Evolutionary conservation across 768 basidiomycete genomes (phyloP).

Genomic region (Phanerochaete carnosa): DNA sequence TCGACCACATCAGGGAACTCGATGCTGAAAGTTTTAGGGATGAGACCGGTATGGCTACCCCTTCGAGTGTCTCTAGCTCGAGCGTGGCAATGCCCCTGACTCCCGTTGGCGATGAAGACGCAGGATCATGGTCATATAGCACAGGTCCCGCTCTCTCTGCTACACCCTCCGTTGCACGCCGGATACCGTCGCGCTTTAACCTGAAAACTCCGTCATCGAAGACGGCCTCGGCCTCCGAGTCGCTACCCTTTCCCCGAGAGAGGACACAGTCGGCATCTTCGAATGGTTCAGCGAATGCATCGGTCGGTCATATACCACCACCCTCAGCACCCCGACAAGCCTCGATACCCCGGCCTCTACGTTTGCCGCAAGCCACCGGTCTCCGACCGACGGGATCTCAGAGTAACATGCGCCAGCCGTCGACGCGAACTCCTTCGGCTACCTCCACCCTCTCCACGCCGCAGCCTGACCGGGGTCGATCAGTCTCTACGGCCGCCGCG

Average conservation of each 20-base stretch:
- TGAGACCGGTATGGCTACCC: conserved; percentile 14
- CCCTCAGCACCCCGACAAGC: conserved; percentile 1
- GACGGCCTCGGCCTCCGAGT: not conserved
- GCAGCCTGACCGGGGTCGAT: not conserved
- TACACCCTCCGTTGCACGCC: not conserved
- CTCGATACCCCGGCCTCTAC: conserved; percentile 18
- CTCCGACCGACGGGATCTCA: conserved; percentile 13
- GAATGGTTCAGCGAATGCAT: conserved; percentile 4
- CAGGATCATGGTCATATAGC: not conserved
- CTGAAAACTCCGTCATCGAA: conserved; percentile 2
- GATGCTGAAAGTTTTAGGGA: conserved; percentile 8
- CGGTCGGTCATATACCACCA: not conserved
- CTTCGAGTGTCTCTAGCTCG: conserved; percentile 21
- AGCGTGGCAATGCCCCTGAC: conserved; percentile 22
- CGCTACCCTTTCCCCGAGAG: conserved; percentile 5
- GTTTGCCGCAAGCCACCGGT: conserved; percentile 15
- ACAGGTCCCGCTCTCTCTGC: not conserved
- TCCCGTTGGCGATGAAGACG: conserved; percentile 15
- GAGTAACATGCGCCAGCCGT: conserved; percentile 2
- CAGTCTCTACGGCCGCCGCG: not conserved
- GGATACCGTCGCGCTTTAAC: not conserved
- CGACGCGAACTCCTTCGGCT: not conserved
- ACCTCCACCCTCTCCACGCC: not conserved
- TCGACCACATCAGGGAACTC: conserved; percentile 17
- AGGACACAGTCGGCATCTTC: conserved; percentile 13